Evolutionary conservation across 2,329 filamentous ascomycete genomes (phyloP).

Genomic region (Beauveria medogensis): DNA sequence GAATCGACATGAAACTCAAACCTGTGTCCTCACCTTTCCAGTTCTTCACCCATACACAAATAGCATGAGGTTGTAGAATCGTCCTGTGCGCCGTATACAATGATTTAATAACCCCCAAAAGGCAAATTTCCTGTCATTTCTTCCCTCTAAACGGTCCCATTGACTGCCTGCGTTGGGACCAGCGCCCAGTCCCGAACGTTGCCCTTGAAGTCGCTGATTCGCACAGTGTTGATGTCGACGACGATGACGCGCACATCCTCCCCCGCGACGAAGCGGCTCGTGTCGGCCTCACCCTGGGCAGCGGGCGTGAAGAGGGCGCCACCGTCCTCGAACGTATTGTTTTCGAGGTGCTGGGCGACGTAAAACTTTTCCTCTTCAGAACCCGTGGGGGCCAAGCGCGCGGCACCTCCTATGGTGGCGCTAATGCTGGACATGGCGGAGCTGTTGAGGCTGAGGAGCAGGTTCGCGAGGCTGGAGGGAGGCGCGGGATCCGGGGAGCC

Average conservation of each 20-base stretch:
- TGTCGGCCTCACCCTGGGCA: conserved; percentile 40
- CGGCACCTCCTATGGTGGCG: conserved; percentile 87
- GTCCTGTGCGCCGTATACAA: conserved; percentile 1
- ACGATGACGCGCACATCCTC: conserved; percentile 82
- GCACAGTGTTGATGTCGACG: conserved; percentile 74
- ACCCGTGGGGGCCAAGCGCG: conserved; percentile 61
- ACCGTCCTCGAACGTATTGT: conserved; percentile 69
- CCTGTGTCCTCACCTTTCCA: neutral
- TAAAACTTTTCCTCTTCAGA: conserved; percentile 81
- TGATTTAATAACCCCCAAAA: neutral
- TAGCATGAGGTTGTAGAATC: neutral
- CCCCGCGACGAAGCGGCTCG: conserved; percentile 65
- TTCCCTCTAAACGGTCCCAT: conserved; percentile 26
- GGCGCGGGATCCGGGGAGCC: conserved; percentile 57
- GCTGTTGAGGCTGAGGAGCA: conserved; percentile 87
- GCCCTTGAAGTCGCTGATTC: conserved; percentile 95
- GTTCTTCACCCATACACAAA: neutral
- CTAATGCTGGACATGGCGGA: conserved; percentile 81
- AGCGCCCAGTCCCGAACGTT: conserved; percentile 70
- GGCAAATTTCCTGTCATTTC: neutral
- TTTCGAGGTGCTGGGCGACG: conserved; percentile 74
- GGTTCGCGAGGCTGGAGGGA: conserved; percentile 67
- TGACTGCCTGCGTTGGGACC: conserved; percentile 28
- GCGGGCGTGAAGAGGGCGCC: conserved; percentile 25
- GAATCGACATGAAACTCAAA: neutral